A percentile compares a stretch with the other conserved stretches of the same genome.
Conservation (phyloP, 495 filamentous ascomycete genomes). For the Penicillium malachiteum region DNA sequence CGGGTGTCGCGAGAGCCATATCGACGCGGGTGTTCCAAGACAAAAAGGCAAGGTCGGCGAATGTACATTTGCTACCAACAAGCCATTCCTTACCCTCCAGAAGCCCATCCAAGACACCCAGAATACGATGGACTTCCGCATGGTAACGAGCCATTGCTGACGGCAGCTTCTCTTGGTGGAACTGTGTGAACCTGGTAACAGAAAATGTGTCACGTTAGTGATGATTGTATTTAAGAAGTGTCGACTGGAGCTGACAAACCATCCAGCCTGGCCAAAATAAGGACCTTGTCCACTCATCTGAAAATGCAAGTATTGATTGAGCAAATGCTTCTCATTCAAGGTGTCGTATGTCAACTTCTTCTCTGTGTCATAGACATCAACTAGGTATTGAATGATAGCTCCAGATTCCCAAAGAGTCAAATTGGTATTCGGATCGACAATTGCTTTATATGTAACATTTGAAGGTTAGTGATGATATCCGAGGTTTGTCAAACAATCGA, state of each 20-base stretch:
- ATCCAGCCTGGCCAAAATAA: slow-evolving; percentile 53
- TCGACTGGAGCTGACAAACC: slow-evolving; percentile 34
- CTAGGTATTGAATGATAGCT: slow-evolving; percentile 67
- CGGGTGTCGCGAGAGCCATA: too few species aligned
- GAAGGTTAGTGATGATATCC: too few species aligned
- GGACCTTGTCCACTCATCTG: slow-evolving; percentile 54
- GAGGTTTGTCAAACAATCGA: too few species aligned
- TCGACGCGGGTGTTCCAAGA: slow-evolving; percentile 31
- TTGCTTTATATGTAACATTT: too few species aligned
- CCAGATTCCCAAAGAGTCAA: slow-evolving; percentile 70
- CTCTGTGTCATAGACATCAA: slow-evolving; percentile 30
- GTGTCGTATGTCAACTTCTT: slow-evolving; percentile 50
- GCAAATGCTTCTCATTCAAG: slow-evolving; percentile 37
- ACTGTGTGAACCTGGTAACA: slow-evolving; percentile 8
- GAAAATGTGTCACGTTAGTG: too few species aligned
- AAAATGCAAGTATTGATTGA: slow-evolving; percentile 48
- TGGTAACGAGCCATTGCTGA: slow-evolving; percentile 53
- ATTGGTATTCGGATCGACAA: slow-evolving; percentile 60
- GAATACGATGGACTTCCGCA: slow-evolving; percentile 56
- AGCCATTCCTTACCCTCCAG: slow-evolving; percentile 48
- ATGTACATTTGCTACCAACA: slow-evolving; percentile 52
- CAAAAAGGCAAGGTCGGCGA: slow-evolving; percentile 51
- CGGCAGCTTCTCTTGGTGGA: slow-evolving; percentile 52
- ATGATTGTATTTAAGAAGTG: too few species aligned
- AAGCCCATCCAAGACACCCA: slow-evolving; percentile 49